Base-by-base conservation (phyloP, 305 asterid genomes). In the Solanum chacoense region DNA sequence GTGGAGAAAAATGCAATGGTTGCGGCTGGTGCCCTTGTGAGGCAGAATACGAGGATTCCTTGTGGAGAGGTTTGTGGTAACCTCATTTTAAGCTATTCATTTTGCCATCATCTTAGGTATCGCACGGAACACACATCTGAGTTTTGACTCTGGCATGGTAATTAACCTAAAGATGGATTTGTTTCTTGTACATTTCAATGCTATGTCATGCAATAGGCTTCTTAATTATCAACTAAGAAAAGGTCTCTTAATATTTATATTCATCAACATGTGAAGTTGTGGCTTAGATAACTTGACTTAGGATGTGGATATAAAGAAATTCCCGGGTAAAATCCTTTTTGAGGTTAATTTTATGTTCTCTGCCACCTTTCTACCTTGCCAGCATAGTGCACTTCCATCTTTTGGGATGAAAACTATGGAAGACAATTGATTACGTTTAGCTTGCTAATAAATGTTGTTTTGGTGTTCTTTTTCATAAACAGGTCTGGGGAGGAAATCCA, bases 11-110 rank as follows among this genome's bases (percentile, higher is more conserved):
- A 97, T 87, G 97, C 98, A 32, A 96, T 97, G 99, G 98, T 97
- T 90, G 99, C 99, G 89, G 99, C 99, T 77, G 99, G 99, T 89
- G 98, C 99, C 45, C 99, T 97, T 91, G 99, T 97, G 80, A 94
- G 98, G 85, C 99, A 95, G 93, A 93, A 96, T 85, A 96, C 98
- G n/a, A 94, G 97, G 91, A 94, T 97, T 85, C 98, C 99, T 72
- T 88, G 92, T 72, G 96, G 99, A 86, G 99, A 97, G 99, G 99
- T 97, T 88, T 87, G 97, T 91, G 45, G 87, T 24, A 55, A 55
- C n/a, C 32, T 55, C 74, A 84, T 16, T 55, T 84, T 55, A 31
- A 55, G 74, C 38, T 55, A 7, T 84, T 84, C 74, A 31, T 84
- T 83, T 55, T 55, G n/a, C 22, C 12, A 50, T 32, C 87, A 55